These are phyloP conservation scores for Mycena chlorophos DNA, from an alignment of 768 basidiomycete species.

Conservation along the genomic window DNA sequence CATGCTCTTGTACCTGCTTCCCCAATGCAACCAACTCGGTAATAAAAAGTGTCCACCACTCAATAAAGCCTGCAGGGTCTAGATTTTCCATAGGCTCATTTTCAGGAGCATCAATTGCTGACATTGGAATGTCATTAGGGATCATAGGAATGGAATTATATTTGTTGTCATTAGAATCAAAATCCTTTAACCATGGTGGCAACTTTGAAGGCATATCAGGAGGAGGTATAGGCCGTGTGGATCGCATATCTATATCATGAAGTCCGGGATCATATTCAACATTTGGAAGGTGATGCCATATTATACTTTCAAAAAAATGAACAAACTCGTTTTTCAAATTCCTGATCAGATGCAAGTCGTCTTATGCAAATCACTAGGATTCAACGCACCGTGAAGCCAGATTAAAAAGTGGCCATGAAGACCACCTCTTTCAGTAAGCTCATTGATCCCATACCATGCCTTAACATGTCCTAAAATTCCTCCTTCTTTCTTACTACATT, in stretches of 20 bases:
- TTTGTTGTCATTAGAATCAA: background rate
- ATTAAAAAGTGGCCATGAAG: slow-evolving; percentile 36
- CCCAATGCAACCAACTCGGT: background rate
- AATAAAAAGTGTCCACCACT: background rate
- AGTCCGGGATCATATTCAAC: slow-evolving; percentile 22
- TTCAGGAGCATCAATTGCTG: background rate
- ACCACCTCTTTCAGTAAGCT: slow-evolving; percentile 28
- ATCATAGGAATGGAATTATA: background rate
- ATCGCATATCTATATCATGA: slow-evolving; percentile 25
- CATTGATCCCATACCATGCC: slow-evolving; percentile 32
- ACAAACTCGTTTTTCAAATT: slow-evolving; percentile 28
- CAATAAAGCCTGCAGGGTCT: background rate
- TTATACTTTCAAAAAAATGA: slow-evolving; percentile 33
- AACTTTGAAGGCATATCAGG: slow-evolving; percentile 6
- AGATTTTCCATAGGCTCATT: background rate
- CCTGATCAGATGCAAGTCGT: slow-evolving; percentile 10
- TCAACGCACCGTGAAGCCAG: slow-evolving; percentile 30
- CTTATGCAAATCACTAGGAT: slow-evolving; percentile 34
- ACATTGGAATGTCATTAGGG: background rate
- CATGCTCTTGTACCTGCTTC: slow-evolving; percentile 11
- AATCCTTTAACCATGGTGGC: slow-evolving; percentile 3
- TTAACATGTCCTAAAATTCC: slow-evolving; percentile 31
- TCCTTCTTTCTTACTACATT: slow-evolving; percentile 15
- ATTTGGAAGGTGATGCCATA: slow-evolving; percentile 31
- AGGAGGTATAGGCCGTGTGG: slow-evolving; percentile 15